Conservation (phyloP, 495 filamentous ascomycete genomes). For the Cercophora newfieldiana region DNA sequence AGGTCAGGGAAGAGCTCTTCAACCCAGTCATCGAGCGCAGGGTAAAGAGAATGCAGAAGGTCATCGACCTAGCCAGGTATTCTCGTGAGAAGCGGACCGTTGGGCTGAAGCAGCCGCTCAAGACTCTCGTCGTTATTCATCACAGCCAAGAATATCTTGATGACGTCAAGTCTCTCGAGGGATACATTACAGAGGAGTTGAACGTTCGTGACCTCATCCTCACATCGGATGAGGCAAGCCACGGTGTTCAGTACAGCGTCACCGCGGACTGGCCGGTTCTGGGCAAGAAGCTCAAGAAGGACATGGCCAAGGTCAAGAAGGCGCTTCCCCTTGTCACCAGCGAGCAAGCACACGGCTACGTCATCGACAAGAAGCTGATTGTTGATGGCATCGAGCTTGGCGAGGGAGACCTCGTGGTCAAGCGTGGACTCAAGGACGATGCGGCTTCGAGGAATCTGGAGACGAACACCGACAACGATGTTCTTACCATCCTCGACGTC, state of each 20-base stretch:
- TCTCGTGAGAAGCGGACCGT: constrained; percentile 83
- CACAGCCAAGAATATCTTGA: constrained; percentile 80
- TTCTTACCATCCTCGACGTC: constrained; percentile 45
- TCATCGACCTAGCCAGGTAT: constrained; percentile 86
- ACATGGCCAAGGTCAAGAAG: constrained; percentile 85
- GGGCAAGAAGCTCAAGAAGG: constrained; percentile 96
- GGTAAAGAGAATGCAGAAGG: constrained; percentile 88
- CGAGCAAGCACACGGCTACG: constrained; percentile 73
- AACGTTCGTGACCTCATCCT: constrained; percentile 86
- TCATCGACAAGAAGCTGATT: constrained; percentile 65
- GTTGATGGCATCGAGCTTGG: constrained; percentile 83
- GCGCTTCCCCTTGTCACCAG: constrained; percentile 78
- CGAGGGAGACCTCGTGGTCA: constrained; percentile 80
- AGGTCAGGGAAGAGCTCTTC: constrained; percentile 84
- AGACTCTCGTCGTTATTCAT: constrained; percentile 88
- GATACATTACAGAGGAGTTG: constrained; percentile 85
- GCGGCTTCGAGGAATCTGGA: constrained; percentile 69
- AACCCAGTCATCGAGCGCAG: constrained; percentile 81
- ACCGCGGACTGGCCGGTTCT: constrained; percentile 89
- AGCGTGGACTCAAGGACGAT: constrained; percentile 72
- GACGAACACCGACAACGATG: constrained; percentile 70
- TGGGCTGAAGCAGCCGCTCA: constrained; percentile 85
- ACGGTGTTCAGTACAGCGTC: constrained; percentile 87
- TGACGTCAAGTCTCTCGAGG: constrained; percentile 79
- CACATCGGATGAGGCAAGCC: constrained; percentile 82